These are phyloP conservation scores for Trapa incisa DNA, from an alignment of 345 rosid species.

Conservation along the genomic window DNA sequence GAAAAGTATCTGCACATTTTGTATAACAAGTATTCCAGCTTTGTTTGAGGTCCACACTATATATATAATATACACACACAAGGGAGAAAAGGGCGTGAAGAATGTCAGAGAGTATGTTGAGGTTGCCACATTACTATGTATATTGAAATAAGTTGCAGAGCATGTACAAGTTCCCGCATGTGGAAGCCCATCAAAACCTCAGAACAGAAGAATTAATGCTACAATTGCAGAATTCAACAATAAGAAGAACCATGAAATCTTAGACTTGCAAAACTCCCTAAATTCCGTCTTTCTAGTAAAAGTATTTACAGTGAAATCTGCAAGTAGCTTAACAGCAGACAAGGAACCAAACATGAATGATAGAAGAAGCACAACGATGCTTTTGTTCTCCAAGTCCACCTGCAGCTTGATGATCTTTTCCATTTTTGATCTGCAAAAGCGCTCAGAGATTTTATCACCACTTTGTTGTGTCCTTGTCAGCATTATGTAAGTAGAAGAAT, in stretches of 20 bases:
- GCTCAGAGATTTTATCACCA: background rate
- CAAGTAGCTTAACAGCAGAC: constrained; percentile 21
- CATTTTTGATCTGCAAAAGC: constrained; percentile 25
- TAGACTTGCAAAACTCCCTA: constrained; percentile 8
- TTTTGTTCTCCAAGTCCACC: constrained; percentile 35
- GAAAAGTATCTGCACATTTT: constrained; percentile 2
- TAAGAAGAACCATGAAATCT: constrained; percentile 15
- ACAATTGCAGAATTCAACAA: constrained; percentile 16
- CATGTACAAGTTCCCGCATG: background rate
- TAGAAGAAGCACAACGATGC: constrained; percentile 22
- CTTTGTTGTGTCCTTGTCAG: background rate
- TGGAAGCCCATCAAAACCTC: background rate
- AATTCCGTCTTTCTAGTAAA: constrained; percentile 11
- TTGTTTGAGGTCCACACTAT: background rate
- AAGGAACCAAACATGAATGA: constrained; percentile 26
- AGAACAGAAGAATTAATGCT: constrained; percentile 17
- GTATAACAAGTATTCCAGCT: background rate
- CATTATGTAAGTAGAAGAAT: background rate
- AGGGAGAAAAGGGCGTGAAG: background rate
- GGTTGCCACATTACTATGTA: background rate
- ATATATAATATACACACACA: background rate
- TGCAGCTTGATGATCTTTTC: constrained; percentile 23
- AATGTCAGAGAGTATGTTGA: too few species aligned
- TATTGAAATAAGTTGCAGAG: background rate
- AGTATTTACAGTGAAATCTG: constrained; percentile 20